phyloP scores from a whole-genome alignment of 2,329 filamentous ascomycete species.

The Paraphoma chrysanthemicola region DNA sequence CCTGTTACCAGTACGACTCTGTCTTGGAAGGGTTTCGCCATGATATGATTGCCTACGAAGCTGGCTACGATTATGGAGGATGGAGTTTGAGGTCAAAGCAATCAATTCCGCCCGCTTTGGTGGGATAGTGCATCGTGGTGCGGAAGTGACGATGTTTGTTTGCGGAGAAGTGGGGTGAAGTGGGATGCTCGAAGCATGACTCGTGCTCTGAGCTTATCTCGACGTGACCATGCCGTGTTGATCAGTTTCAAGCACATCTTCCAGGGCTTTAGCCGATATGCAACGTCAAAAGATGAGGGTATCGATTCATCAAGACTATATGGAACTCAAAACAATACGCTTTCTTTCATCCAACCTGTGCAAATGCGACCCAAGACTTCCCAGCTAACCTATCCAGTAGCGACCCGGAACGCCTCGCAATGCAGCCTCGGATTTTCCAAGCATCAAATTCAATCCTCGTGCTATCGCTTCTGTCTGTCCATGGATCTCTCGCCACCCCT shows the following conservation, averaged over 20 bases:
- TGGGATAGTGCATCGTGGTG: conserved; percentile 6
- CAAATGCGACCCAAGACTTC: neutral
- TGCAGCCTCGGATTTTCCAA: neutral
- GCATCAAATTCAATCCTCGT: neutral
- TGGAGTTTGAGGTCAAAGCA: neutral
- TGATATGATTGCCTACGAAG: conserved; percentile 5
- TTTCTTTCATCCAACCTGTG: neutral
- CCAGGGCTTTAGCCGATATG: too few relatives aligned
- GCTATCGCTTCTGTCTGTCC: neutral
- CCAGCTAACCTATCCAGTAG: neutral
- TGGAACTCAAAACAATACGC: neutral
- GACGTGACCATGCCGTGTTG: neutral
- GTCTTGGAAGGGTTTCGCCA: conserved; percentile 38
- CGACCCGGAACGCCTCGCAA: neutral
- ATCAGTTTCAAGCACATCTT: neutral
- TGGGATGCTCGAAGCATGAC: conserved; percentile 40
- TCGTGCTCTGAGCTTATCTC: conserved; percentile 25
- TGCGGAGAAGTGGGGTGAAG: conserved; percentile 43
- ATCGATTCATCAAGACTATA: neutral
- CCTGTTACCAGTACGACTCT: conserved; percentile 42
- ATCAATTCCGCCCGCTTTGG: neutral
- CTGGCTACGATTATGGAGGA: neutral
- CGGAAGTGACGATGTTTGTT: conserved; percentile 16
- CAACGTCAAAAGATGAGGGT: neutral
- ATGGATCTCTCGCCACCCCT: conserved; percentile 13